Conservation (phyloP, 1,284 basidiomycete species). For the Rhodotorula sp. region DNA sequence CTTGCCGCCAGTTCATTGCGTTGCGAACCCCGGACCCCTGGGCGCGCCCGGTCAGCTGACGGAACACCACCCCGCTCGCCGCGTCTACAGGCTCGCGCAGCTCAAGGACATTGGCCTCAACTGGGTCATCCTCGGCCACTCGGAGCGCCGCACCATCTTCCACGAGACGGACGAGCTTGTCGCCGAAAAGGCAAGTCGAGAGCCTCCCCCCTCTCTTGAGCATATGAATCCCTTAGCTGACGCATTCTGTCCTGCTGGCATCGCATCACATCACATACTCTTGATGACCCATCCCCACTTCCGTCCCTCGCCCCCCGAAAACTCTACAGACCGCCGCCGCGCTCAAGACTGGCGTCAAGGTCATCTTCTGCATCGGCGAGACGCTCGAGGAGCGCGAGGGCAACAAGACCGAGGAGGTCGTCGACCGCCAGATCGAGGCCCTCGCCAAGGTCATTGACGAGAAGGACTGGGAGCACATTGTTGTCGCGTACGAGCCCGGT, state of each 20-base stretch:
- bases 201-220: no score
- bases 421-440: slow-evolving; percentile 76
- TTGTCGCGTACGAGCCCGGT: slow-evolving; percentile 69
- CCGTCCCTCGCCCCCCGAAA: no score
- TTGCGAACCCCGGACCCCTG: no score
- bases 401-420: slow-evolving; percentile 73
- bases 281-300: no score
- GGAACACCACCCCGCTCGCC: no score
- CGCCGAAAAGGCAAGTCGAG: slow-evolving; percentile 72
- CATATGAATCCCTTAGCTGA: no score
- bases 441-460: slow-evolving; percentile 63
- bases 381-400: slow-evolving; percentile 84
- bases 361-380: slow-evolving; percentile 97
- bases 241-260: no score
- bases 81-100: slow-evolving; percentile 58
- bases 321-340: slow-evolving; percentile 58
- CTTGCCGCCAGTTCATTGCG: neutral
- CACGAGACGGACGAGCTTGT: slow-evolving; percentile 76
- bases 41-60: no score
- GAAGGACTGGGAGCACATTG: slow-evolving; percentile 84
- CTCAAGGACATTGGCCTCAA: slow-evolving; percentile 80
- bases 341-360: slow-evolving; percentile 68
- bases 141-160: slow-evolving; percentile 91
- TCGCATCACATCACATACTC: no score
- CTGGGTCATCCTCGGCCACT: slow-evolving; percentile 97